Evolutionary conservation across 345 rosid genomes (phyloP), one percentile per base, ranked within the genome.

Genomic region (Cardiospermum halicacabum): DNA sequence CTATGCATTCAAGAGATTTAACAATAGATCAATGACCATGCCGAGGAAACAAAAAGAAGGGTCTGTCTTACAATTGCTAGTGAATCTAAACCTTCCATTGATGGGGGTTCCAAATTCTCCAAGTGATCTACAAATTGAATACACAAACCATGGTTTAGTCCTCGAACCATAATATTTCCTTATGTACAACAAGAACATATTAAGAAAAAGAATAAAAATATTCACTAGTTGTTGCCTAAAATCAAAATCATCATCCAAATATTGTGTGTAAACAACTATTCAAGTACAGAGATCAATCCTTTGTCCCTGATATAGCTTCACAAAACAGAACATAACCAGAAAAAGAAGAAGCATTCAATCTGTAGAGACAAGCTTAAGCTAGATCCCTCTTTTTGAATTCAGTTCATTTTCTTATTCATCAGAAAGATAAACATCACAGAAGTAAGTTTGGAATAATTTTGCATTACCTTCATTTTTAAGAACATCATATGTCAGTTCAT

Each of bases 81-180:
- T 49, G 64, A 75, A 71, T 75, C 85, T 50, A 86, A 43, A 47
- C 95, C 91, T 77, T 84, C 92, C 87, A 92, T 72, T 54, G 64
- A n/a, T 25, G 96, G 98, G 37, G 75, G 89, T 57, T 78, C 70
- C 28, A 84, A 75, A 65, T 37, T 75, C 73, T 75, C 80, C 61
- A 65, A 43, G 10, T 70, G 77, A 70, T 65, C 96, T 84, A 84
- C 1, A 57, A n/a, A 72, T 19, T 42, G 10, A 45, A 28, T 56
- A 53, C 21, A 11, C 25, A 7, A n/a, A 4, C 11, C 9, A 47
- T 3, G 19, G n/a, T 47, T n/a, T n/a, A 47, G 51, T 47, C 19
- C 24, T 47, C 19, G 51, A 47, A 47, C 22, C 51, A 18, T 47
- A 18, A 47, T 21, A 47, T 19, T 47, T 45, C 21, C 50, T 4